Conservation (phyloP, 768 basidiomycete genomes). For the Austroboletus eburneus region DNA sequence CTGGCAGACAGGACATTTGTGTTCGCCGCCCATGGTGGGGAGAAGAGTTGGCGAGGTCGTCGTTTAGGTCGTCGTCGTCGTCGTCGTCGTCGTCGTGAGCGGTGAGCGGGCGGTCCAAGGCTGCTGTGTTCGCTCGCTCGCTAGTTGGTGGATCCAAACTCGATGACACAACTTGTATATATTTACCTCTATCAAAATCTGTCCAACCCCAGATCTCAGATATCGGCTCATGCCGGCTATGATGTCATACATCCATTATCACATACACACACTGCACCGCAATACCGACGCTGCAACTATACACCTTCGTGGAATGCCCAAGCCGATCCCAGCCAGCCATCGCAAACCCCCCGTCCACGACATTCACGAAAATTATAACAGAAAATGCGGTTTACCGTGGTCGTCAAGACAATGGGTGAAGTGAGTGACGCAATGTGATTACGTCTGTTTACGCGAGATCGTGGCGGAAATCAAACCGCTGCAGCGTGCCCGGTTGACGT, state of each 20-base stretch:
- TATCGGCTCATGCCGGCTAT: conserved; percentile 27
- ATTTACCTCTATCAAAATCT: conserved; percentile 28
- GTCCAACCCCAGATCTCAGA: conserved; percentile 33
- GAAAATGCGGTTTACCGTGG: conserved; percentile 2
- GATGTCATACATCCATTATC: conserved; percentile 27
- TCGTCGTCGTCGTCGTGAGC: not conserved
- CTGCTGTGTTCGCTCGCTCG: no score
- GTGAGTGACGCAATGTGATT: conserved; percentile 27
- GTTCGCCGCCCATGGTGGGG: conserved; percentile 70
- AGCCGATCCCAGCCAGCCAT: no score
- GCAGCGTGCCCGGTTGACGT: conserved; percentile 25
- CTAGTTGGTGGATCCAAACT: conserved; percentile 20
- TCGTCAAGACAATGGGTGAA: conserved; percentile 31
- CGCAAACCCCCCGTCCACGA: no score
- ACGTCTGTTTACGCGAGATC: conserved; percentile 42
- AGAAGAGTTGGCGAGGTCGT: not conserved
- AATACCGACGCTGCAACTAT: no score
- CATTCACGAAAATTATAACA: no score
- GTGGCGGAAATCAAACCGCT: conserved; percentile 63
- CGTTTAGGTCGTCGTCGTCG: conserved; percentile 7
- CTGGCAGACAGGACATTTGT: conserved; percentile 84
- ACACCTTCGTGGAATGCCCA: no score
- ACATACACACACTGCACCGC: not conserved
- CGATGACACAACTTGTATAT: conserved; percentile 38
- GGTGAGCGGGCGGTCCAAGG: no score